Conservation (phyloP, 2,329 filamentous ascomycete species). For the Clonostachys rosea region DNA sequence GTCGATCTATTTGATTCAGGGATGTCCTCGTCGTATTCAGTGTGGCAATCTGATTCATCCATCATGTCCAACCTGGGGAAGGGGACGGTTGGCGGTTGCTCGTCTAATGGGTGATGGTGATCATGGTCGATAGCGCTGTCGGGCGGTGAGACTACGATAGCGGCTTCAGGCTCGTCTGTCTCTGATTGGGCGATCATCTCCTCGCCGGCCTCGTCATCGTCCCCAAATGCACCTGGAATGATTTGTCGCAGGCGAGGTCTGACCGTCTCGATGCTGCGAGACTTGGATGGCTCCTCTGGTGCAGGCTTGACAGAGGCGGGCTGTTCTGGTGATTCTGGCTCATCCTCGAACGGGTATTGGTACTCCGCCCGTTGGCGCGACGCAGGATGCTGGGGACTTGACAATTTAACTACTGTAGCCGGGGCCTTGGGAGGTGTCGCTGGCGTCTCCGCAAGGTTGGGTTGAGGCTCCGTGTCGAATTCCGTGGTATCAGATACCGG, state of each 20-base stretch:
- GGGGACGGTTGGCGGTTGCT: constrained; percentile 13
- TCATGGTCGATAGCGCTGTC: constrained; percentile 4
- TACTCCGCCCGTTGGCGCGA: constrained; percentile 33
- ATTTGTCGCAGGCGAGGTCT: not conserved
- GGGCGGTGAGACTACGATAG: constrained; percentile 42
- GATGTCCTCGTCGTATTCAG: constrained; percentile 20
- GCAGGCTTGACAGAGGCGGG: not conserved
- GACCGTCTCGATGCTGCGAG: too few species aligned
- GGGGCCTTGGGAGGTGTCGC: constrained; percentile 14
- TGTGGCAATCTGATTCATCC: constrained; percentile 30
- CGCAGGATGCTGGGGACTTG: constrained; percentile 16
- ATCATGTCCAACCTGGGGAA: constrained; percentile 27
- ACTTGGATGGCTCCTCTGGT: not conserved
- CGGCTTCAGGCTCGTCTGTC: constrained; percentile 25
- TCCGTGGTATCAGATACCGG: constrained; percentile 59
- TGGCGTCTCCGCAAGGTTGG: constrained; percentile 39
- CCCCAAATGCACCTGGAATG: constrained; percentile 21
- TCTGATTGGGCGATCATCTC: constrained; percentile 7
- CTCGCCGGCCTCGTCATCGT: constrained; percentile 27
- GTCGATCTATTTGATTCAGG: constrained; percentile 1
- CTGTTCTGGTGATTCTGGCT: constrained; percentile 17
- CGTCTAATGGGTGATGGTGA: constrained; percentile 3
- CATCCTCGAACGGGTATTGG: constrained; percentile 45
- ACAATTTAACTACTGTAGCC: constrained; percentile 17
- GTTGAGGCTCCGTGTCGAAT: constrained; percentile 70